These are phyloP conservation scores for Paramyrothecium roridum DNA, from an alignment of 2,329 filamentous ascomycete species.

Conservation along the genomic window DNA sequence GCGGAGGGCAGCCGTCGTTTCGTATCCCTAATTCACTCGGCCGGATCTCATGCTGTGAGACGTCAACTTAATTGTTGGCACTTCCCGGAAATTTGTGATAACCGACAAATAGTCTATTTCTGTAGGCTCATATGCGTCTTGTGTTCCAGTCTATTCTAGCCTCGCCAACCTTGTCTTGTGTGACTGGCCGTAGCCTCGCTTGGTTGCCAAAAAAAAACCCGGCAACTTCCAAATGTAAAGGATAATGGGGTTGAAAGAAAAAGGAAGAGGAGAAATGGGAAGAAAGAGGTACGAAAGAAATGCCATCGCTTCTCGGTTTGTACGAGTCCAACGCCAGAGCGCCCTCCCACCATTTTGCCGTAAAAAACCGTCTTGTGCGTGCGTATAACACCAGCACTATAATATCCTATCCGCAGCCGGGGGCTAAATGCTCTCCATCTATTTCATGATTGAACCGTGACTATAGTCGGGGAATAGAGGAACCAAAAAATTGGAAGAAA, in stretches of 20 bases:
- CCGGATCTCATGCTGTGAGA: too few species aligned
- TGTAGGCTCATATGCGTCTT: too few species aligned
- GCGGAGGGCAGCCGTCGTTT: background rate
- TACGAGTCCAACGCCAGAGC: constrained; percentile 1
- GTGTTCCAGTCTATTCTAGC: too few species aligned
- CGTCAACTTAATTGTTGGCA: too few species aligned
- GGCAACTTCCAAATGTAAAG: background rate
- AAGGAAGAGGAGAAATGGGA: background rate
- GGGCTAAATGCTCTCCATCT: background rate
- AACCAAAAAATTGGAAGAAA: background rate
- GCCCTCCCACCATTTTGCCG: background rate
- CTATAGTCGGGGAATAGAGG: background rate
- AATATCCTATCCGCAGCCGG: background rate
- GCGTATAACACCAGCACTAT: background rate
- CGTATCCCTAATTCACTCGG: too few species aligned
- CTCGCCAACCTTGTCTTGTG: constrained; percentile 1
- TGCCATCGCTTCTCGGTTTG: background rate
- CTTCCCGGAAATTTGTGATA: too few species aligned
- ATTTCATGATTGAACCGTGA: background rate
- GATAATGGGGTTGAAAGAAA: background rate
- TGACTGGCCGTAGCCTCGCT: background rate
- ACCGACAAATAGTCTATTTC: too few species aligned
- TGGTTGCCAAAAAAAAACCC: background rate
- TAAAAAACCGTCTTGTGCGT: background rate
- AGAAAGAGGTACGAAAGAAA: background rate